Percentiles rank a stretch among this genome's conserved stretches.
Evolutionary conservation across 129 eudicot species (phyloP).

Genomic region (Cynara cardunculus): DNA sequence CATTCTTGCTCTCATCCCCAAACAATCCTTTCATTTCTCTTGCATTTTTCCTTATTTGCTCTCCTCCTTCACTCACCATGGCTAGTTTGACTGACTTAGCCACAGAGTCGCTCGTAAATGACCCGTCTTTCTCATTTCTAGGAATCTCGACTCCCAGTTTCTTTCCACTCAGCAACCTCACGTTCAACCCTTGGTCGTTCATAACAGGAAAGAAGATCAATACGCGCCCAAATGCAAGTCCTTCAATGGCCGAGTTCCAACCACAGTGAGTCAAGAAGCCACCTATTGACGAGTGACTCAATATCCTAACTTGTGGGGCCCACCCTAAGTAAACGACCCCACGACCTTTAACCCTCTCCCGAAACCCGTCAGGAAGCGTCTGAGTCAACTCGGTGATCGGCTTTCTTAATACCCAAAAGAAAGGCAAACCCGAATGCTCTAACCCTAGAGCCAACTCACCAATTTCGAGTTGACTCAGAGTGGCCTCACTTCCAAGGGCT

Average conservation of each 20-base stretch:
- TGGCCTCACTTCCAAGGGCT: conserved; percentile 75
- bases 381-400: conserved; percentile 37
- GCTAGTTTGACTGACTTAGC: conserved; percentile 47
- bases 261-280: conserved; percentile 90
- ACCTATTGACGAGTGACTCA: conserved; percentile 56
- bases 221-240: conserved; percentile 57
- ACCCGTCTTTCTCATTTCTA: conserved; percentile 51
- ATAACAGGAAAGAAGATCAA: conserved; percentile 69
- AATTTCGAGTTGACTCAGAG: conserved; percentile 44
- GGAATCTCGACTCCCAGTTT: conserved; percentile 65
- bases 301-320: conserved; percentile 84
- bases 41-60: conserved; percentile 45
- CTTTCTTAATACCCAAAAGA: conserved; percentile 63
- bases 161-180: conserved; percentile 53
- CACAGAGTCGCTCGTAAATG: conserved; percentile 56
- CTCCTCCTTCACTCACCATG: conserved; percentile 52
- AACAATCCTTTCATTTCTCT: conserved; percentile 41
- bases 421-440: conserved; percentile 54
- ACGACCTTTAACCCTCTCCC: conserved; percentile 34
- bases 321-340: conserved; percentile 55
- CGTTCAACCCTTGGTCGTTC: conserved; percentile 84
- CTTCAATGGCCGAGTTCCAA: conserved; percentile 85
- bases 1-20: conserved; percentile 38
- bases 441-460: conserved; percentile 68
- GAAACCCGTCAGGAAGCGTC: conserved; percentile 55